A percentile compares a stretch with the other conserved stretches of the same genome.
Evolutionary conservation across 345 rosid genomes (phyloP).

Genomic region (Dipteronia dyeriana): DNA sequence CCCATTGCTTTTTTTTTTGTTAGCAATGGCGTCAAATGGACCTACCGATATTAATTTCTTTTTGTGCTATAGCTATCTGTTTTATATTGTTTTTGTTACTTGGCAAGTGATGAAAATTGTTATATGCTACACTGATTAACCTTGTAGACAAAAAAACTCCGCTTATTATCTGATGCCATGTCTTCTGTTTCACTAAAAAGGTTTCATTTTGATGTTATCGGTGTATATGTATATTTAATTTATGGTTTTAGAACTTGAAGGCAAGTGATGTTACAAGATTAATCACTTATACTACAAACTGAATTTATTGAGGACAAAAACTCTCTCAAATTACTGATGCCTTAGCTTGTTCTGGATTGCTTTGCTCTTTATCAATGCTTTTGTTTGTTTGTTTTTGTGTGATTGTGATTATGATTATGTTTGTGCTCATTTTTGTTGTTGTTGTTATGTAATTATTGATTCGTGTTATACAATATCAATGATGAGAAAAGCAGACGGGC

Average conservation of each 20-base stretch:
- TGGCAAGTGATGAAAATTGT: slow-evolving; percentile 47
- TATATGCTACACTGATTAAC: slow-evolving; percentile 54
- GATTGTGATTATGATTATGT: too few species aligned
- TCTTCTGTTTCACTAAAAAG: neutral
- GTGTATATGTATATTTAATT: neutral
- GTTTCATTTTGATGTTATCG: too few species aligned
- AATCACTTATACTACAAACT: slow-evolving; percentile 50
- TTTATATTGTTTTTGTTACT: too few species aligned
- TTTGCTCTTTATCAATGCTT: too few species aligned
- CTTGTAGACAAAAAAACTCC: slow-evolving; percentile 40
- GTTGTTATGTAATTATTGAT: neutral
- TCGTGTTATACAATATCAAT: slow-evolving; percentile 14
- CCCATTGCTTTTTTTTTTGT: slow-evolving; percentile 38
- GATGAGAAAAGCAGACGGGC: slow-evolving; percentile 95
- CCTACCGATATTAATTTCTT: slow-evolving; percentile 34
- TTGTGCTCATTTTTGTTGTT: neutral
- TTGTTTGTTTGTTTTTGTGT: too few species aligned
- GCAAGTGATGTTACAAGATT: slow-evolving; percentile 54
- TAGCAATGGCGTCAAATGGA: slow-evolving; percentile 66
- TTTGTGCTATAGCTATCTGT: too few species aligned
- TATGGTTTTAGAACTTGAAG: slow-evolving; percentile 7
- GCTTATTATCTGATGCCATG: slow-evolving; percentile 66
- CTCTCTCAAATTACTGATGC: slow-evolving; percentile 68
- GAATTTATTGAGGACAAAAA: slow-evolving; percentile 43
- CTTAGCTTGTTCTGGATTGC: neutral